Percentiles rank a stretch among this genome's conserved stretches.
phyloP scores from a whole-genome alignment of 208 protist species.

The Leishmania martiniquensis region DNA sequence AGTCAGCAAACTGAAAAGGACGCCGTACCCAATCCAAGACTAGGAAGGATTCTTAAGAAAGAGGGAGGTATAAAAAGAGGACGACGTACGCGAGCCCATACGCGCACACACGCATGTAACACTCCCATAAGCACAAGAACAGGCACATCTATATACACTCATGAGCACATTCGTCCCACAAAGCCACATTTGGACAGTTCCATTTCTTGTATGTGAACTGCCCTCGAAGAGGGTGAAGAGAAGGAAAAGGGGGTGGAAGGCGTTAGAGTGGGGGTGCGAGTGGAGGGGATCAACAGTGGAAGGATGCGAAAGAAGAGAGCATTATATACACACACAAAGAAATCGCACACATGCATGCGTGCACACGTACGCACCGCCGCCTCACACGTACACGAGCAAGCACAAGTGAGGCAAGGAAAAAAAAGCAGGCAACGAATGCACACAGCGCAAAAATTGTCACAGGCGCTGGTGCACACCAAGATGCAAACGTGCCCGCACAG shows the following conservation, averaged over 20 bases:
- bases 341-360: too few relatives aligned
- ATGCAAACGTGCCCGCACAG: too few relatives aligned
- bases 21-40: too few relatives aligned
- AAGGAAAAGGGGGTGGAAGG: not conserved
- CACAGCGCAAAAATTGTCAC: not conserved
- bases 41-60: too few relatives aligned
- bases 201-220: slow-evolving; percentile 2
- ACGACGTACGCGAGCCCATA: not conserved
- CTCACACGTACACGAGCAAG: too few relatives aligned
- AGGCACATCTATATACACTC: not conserved
- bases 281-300: not conserved
- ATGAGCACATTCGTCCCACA: not conserved
- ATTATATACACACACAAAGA: too few relatives aligned
- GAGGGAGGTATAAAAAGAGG: too few relatives aligned
- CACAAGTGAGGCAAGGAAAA: not conserved
- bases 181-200: not conserved
- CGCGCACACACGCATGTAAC: not conserved
- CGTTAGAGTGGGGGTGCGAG: too few relatives aligned
- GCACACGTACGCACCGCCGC: too few relatives aligned
- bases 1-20: too few relatives aligned
- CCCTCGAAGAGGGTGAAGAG: not conserved
- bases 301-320: too few relatives aligned
- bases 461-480: too few relatives aligned
- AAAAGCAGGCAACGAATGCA: not conserved
- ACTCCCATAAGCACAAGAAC: not conserved